Evolutionary conservation across 2,329 filamentous ascomycete genomes (phyloP), one percentile per base, ranked within the genome.

Genomic region (Colletotrichum kahawae): DNA sequence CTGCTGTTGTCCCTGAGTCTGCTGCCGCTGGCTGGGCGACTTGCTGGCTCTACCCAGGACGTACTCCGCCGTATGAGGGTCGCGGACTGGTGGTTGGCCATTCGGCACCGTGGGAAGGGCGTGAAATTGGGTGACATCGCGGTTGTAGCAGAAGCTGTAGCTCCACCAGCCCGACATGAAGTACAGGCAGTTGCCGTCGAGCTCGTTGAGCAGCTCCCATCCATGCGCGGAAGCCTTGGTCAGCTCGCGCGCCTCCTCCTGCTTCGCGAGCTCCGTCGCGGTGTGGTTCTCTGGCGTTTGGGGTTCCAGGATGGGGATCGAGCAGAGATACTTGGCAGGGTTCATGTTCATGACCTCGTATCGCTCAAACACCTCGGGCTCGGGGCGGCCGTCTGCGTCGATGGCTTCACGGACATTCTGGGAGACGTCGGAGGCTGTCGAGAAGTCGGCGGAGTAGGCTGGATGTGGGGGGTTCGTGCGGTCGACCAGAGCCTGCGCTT

Each of bases 101-200:
- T 92, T 92, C 59, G 91, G 89, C 21, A 85, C 85, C 3, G 92
- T 92, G 1, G 95, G 91, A 74, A 96, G 86, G 59, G 95, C 95
- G 83, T 98, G 96, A 84, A 97, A 98, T 84, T 98, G 96, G 80
- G 95, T 94, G 76, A 98, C 93, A 77, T 96, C 92, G 76, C 93
- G 90, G 81, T 95, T 95, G 85, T 98, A 97, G 88, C 96, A 98
- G 84, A 98, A 98, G 79, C 93, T 94, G 85, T 98, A 98, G 81
- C 94, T 97, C 96, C 96, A 98, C 96, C 96, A 98, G 0, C 96
- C 96, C 1, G 92, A 94, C 78, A 95, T 87, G 77, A 89, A 91
- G 86, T 96, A 98, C 77, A 98, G 90, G 83, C 96, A 98, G 66
- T 90, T 90, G 5, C 93, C 94, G 68, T 96, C 91, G 84, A 98